Base-by-base conservation (phyloP, 2,329 filamentous ascomycete species). In the Didymella sp. region DNA sequence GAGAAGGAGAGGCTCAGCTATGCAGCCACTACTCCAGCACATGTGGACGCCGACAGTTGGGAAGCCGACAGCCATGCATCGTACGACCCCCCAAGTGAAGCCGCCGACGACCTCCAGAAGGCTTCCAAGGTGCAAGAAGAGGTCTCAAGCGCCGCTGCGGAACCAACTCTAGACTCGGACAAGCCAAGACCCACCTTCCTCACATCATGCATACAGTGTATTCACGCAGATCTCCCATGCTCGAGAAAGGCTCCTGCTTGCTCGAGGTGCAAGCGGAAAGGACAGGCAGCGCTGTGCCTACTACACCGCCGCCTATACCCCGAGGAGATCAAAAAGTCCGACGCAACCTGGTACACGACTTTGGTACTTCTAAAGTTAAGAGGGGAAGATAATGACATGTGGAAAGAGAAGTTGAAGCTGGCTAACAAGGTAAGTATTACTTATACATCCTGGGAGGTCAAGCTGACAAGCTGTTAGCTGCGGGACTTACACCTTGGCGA, bases 151-250 rank as follows among this genome's bases (percentile, higher is more conserved):
- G 6, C 9, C 4, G 21, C 35, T 12, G 13, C 17, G 8, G 21
- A 17, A 28, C 17, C 22, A 5, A 6, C 24, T 12, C 25, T 56
- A n/a, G 49, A 63, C 8, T 41, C 50, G 2, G 22, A 51, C 13
- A 30, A 30, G 9, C 51, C 60, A 1, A 58, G 56, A 13, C 45
- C 69, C n/a, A 58, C 72, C 1, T 64, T 44, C 27, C 37, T 75
- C 6, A 66, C 63, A 6, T 73, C 72, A 3, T 76, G 73, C 19
- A 58, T 69, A 0, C 70, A 74, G 56, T 76, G 73, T 58, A 66
- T 58, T 1, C 61, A 69, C 19, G 48, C 59, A 0, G 33, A 47
- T 2, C 61, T 76, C 2, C 64, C 66, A 8, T 76, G 73, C 52
- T 74, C 71, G 0, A 61, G 71, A 24, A 72, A 63, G 1, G 45